Base-by-base conservation (phyloP, 73 alveolate species). In the Paramecium primaurelia region DNA sequence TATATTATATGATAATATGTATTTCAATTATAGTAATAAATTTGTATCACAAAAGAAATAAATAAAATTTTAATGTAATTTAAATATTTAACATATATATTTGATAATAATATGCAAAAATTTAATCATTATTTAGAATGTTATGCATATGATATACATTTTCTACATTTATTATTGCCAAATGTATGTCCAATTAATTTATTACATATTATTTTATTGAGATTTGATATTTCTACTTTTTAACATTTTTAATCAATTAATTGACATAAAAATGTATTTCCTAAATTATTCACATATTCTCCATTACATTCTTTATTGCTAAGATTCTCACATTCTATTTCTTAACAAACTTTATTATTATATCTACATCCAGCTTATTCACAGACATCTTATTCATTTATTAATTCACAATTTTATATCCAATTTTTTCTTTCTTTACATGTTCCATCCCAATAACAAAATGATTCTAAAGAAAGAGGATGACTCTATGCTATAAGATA, bases 181-280 rank as follows among this genome's bases (percentile, higher is more conserved):
- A 26, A 80, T 14, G 91, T 80, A 26, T 80, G 91, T 18, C 77
- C 75, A 18, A 80, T 80, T 58, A 80, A 18, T 36, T 40, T 18
- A 25, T 80, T 80, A n/a, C 91, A 80, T 6, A 32, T 3, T 26
- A 26, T 10, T 49, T 80, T 45, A 6, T 42, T 40, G 30, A 80
- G 34, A 10, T 8, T 42, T 42, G 9, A 11, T 4, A 25, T 38
- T 4, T 73, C 87, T 73, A 30, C 7, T 37, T 25, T 20, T 18
- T 42, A 8, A 47, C 91, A 80, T 45, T 80, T n/a, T 26, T 80
- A 26, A 42, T 47, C 47, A 11, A 40, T 45, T 25, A 10, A 37
- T 26, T 42, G 0, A 45, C 91, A 80, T 18, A 32, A 10, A 32
- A 80, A 80, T 20, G 58, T 64, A 44, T 80, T 26, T 0, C 91